phyloP scores from a whole-genome alignment of 2,329 filamentous ascomycete species.

The Botryosphaeria dothidea region DNA sequence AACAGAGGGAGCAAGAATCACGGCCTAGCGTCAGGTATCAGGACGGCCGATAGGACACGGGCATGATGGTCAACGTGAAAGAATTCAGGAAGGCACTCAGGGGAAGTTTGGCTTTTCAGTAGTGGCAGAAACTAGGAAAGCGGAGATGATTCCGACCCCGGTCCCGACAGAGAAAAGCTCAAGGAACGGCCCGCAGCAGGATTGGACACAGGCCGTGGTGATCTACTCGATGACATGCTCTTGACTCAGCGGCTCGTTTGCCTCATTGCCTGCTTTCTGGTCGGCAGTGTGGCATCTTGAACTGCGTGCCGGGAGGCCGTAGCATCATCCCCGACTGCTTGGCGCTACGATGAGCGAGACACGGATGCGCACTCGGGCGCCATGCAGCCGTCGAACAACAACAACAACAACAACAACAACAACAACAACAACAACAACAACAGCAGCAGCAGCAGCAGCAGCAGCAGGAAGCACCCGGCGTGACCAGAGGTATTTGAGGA shows the following conservation, averaged over 20 bases:
- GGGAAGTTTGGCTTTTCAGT: background rate
- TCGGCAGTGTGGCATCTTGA: no score
- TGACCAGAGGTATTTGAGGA: background rate
- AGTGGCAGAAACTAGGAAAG: background rate
- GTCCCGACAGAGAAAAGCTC: background rate
- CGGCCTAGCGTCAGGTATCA: background rate
- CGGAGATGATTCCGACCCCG: background rate
- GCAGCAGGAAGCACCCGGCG: background rate
- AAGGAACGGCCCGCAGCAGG: slow-evolving; percentile 4
- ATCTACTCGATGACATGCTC: background rate
- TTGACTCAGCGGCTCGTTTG: background rate
- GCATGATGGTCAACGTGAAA: background rate
- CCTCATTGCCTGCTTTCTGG: background rate
- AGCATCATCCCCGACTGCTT: background rate
- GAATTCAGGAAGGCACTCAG: background rate
- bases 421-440: no score
- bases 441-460: background rate
- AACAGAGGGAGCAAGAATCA: background rate
- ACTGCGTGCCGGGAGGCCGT: background rate
- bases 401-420: no score
- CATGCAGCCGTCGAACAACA: no score
- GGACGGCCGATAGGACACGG: background rate
- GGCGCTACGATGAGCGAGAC: no score
- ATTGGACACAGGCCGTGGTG: background rate
- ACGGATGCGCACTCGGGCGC: background rate